Evolutionary conservation across 768 basidiomycete species (phyloP).

Genomic region (Atractiella rhizophila): DNA sequence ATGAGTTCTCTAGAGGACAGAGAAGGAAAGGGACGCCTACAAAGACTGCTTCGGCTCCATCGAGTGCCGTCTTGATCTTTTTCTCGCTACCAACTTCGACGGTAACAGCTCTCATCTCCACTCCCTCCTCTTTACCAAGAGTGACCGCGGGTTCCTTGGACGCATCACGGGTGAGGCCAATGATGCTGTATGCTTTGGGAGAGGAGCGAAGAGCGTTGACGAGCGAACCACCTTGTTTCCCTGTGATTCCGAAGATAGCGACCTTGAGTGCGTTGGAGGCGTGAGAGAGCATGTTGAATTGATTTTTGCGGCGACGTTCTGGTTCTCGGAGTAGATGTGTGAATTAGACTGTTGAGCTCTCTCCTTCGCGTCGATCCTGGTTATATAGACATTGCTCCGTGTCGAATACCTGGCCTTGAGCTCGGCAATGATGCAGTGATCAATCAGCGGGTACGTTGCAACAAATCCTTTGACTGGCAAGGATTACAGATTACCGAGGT

Average conservation of each 20-base stretch:
- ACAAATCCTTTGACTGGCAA: no score
- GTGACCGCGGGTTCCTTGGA: slow-evolving; percentile 10
- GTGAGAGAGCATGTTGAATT: no score
- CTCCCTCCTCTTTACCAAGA: slow-evolving; percentile 11
- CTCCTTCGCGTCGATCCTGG: no score
- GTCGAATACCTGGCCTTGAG: no score
- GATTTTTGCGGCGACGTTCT: no score
- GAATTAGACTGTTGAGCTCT: no score
- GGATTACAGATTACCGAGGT: no score
- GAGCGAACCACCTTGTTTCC: slow-evolving; percentile 18
- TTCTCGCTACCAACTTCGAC: slow-evolving; percentile 9
- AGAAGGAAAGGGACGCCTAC: slow-evolving; percentile 9
- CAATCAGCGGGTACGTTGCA: no score
- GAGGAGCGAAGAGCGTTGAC: slow-evolving; percentile 11
- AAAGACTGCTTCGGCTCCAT: slow-evolving; percentile 16
- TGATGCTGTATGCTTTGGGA: slow-evolving; percentile 11
- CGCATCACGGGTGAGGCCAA: slow-evolving; percentile 17
- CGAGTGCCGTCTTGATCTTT: slow-evolving; percentile 11
- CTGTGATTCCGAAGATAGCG: slow-evolving; percentile 17
- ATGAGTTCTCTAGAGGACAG: background rate
- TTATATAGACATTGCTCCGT: no score
- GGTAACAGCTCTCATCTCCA: slow-evolving; percentile 17
- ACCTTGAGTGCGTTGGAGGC: no score
- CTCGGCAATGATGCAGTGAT: no score
- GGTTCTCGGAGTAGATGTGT: no score